Conservation (phyloP, 306 rosid species). For the Argentina anserina region DNA sequence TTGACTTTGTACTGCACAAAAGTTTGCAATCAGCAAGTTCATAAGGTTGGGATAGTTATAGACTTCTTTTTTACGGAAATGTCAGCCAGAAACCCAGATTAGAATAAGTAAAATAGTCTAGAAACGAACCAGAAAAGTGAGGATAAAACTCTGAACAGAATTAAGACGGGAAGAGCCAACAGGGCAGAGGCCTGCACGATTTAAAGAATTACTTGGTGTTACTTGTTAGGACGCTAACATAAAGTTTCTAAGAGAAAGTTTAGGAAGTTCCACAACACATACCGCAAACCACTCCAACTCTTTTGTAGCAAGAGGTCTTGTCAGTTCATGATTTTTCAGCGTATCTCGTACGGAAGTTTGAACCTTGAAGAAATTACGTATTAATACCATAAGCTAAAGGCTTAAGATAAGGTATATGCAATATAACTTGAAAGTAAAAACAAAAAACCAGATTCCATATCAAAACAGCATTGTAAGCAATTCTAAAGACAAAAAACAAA, state of each 20-base stretch:
- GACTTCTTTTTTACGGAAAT: too few relatives aligned
- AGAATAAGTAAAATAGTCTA: not conserved
- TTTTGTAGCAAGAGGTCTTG: constrained; percentile 74
- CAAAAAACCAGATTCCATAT: not conserved
- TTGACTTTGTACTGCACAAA: constrained; percentile 53
- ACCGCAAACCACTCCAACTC: constrained; percentile 99
- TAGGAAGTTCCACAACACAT: constrained; percentile 26
- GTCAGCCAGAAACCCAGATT: not conserved
- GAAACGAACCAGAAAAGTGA: constrained; percentile 63
- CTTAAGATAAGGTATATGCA: not conserved
- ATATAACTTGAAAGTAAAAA: not conserved
- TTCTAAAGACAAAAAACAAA: not conserved
- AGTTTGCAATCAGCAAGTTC: not conserved
- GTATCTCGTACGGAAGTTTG: constrained; percentile 64
- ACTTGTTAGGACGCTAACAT: constrained; percentile 27
- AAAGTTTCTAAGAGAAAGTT: constrained; percentile 6
- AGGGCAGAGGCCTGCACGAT: constrained; percentile 87
- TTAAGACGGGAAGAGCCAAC: constrained; percentile 76
- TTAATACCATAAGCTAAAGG: not conserved
- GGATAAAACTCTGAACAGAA: constrained; percentile 59
- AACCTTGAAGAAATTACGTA: constrained; percentile 45
- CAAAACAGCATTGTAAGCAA: not conserved
- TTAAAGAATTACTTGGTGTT: constrained; percentile 1
- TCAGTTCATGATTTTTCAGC: constrained; percentile 71
- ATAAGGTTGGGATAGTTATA: constrained; percentile 1